These are phyloP conservation scores for Malus fusca DNA, from an alignment of 306 rosid species.

Conservation along the genomic window DNA sequence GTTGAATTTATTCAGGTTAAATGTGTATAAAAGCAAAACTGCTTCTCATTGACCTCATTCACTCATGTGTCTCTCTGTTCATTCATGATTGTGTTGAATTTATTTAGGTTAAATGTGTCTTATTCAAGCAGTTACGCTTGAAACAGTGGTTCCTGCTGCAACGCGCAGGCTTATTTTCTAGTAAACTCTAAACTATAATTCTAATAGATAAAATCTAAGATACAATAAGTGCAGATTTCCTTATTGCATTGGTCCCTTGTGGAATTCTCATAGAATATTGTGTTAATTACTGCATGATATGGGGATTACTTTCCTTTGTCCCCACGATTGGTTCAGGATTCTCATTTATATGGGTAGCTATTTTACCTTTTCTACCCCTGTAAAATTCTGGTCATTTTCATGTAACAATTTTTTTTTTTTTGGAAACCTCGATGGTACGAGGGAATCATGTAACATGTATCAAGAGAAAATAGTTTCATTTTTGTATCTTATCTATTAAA, in stretches of 20 bases:
- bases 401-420: not conserved
- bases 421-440: too few relatives aligned
- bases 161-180: too few relatives aligned
- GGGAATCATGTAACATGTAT: not conserved
- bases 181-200: not conserved
- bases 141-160: too few relatives aligned
- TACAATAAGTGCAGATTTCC: not conserved
- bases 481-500: not conserved
- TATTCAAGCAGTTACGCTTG: too few relatives aligned
- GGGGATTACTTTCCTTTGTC: not conserved
- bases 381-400: not conserved
- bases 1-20: too few relatives aligned
- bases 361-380: too few relatives aligned
- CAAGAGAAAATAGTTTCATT: not conserved
- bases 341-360: not conserved
- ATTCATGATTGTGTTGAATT: too few relatives aligned
- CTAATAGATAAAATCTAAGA: too few relatives aligned
- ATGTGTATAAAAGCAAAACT: too few relatives aligned
- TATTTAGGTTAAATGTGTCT: too few relatives aligned
- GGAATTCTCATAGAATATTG: not conserved
- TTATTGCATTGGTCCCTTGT: not conserved
- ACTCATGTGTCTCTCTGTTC: too few relatives aligned
- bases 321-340: not conserved
- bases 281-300: not conserved
- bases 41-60: too few relatives aligned